phyloP scores from a whole-genome alignment of 2,329 filamentous ascomycete species.

The Xylaria hypoxylon region DNA sequence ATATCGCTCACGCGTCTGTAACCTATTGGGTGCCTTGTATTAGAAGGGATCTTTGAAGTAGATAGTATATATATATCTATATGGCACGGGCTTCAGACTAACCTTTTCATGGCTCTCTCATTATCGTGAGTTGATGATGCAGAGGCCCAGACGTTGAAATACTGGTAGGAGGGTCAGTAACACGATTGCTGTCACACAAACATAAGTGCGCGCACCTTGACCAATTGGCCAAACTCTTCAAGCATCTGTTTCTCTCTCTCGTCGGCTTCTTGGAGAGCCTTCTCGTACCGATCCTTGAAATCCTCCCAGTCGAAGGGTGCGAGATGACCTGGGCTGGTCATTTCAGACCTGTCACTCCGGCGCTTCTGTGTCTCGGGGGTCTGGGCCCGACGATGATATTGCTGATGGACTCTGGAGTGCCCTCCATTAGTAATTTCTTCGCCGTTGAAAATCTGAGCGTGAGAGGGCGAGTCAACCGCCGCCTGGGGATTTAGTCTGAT shows the following conservation, averaged over 20 bases:
- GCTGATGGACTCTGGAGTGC: conserved; percentile 40
- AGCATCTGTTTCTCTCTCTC: conserved; percentile 73
- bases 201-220: conserved; percentile 63
- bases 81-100: conserved; percentile 43
- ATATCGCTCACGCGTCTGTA: conserved; percentile 82
- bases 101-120: conserved; percentile 82
- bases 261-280: conserved; percentile 72
- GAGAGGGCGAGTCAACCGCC: conserved; percentile 38
- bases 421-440: conserved; percentile 36
- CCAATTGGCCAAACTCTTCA: conserved; percentile 74
- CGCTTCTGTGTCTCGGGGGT: conserved; percentile 56
- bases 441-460: conserved; percentile 35
- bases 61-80: too few species aligned
- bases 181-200: background rate
- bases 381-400: conserved; percentile 43
- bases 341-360: conserved; percentile 49
- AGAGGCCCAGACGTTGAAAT: conserved; percentile 83
- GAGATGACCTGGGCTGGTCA: conserved; percentile 63
- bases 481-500: conserved; percentile 42
- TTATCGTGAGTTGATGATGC: conserved; percentile 79
- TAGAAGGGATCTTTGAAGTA: conserved; percentile 24
- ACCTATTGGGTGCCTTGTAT: conserved; percentile 56
- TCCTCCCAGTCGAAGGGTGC: conserved; percentile 79
- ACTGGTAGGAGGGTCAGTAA: conserved; percentile 60
- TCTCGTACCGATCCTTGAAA: conserved; percentile 77